Evolutionary conservation across 1,284 basidiomycete species (phyloP).

Genomic region (Tilletia setariae): DNA sequence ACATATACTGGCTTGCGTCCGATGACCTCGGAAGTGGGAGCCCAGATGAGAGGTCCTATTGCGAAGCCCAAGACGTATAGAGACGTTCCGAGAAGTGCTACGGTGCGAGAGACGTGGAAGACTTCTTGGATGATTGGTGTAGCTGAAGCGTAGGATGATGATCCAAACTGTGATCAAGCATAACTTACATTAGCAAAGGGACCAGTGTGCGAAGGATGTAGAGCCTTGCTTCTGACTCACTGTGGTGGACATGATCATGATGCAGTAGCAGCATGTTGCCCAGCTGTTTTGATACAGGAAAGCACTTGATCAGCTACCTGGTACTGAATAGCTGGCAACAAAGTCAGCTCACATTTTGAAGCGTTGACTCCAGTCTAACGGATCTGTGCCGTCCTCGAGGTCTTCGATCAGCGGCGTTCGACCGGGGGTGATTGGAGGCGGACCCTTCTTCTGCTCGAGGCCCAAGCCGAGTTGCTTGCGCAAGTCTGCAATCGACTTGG

Average conservation of each 20-base stretch:
- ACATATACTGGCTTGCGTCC: conserved; percentile 15
- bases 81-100: conserved; percentile 17
- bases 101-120: conserved; percentile 4
- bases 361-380: background rate
- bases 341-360: conserved; percentile 4
- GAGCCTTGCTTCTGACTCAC: background rate
- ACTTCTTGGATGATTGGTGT: background rate
- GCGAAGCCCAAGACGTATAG: conserved; percentile 35
- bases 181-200: background rate
- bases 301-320: background rate
- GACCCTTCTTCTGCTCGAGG: background rate
- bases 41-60: conserved; percentile 32
- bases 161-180: background rate
- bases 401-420: conserved; percentile 10
- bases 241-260: conserved; percentile 19
- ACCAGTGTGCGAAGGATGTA: background rate
- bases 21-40: conserved; percentile 27
- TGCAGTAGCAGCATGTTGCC: conserved; percentile 14
- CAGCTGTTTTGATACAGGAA: background rate
- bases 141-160: conserved; percentile 13
- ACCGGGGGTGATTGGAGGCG: conserved; percentile 9
- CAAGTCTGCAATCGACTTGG: background rate
- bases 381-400: conserved; percentile 2
- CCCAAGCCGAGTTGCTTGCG: background rate
- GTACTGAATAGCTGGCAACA: too few relatives aligned